Evolutionary conservation across 805 yeast species (phyloP).

Genomic region (Wickerhamiella kurtzmanii): DNA sequence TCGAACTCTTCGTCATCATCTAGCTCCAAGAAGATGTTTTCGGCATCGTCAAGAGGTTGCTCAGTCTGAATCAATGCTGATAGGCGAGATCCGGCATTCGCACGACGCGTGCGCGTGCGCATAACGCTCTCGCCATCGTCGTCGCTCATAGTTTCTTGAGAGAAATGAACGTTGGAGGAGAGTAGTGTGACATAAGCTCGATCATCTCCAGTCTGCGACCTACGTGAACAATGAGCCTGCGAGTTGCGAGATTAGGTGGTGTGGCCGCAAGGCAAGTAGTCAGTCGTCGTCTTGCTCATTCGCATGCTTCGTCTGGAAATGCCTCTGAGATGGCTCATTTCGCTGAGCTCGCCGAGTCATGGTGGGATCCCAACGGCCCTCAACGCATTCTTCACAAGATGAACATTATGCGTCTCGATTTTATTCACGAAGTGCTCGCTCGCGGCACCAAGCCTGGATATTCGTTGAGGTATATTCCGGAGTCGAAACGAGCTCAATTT

Average conservation of each 20-base stretch:
- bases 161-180: too few relatives aligned
- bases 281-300: too few relatives aligned
- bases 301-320: conserved; percentile 3
- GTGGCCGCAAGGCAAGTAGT: too few relatives aligned
- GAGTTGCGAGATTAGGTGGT: too few relatives aligned
- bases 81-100: conserved; percentile 84
- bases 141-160: background rate
- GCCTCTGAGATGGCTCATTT: conserved; percentile 66
- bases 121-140: background rate
- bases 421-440: conserved; percentile 54
- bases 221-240: too few relatives aligned
- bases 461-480: conserved; percentile 52
- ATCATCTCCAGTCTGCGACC: too few relatives aligned
- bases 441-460: conserved; percentile 51
- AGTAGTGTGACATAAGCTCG: too few relatives aligned
- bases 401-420: conserved; percentile 84
- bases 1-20: conserved; percentile 33
- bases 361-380: conserved; percentile 96
- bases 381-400: conserved; percentile 88
- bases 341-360: conserved; percentile 73
- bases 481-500: conserved; percentile 13
- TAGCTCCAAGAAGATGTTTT: conserved; percentile 36
- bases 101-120: conserved; percentile 49
- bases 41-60: conserved; percentile 55
- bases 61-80: conserved; percentile 60